Evolutionary conservation across 2,329 filamentous ascomycete species (phyloP), one percentile per base, ranked within the genome.

Genomic region (Clarireedia hainanense): DNA sequence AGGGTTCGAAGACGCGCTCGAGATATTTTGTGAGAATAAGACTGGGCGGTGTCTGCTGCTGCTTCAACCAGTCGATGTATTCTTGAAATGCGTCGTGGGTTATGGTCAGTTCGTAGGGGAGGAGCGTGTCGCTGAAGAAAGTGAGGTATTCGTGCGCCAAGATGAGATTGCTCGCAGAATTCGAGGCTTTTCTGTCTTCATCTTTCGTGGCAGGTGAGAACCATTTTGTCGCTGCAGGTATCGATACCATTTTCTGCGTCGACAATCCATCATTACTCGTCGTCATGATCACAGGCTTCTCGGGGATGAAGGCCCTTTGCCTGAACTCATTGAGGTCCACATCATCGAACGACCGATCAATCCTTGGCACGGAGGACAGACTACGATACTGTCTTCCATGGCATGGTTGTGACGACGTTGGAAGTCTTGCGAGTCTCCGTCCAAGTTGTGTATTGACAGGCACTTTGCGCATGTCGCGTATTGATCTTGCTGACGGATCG

Each of bases 211-310:
- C 17, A n/a, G 37, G 23, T 5, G 15, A 1, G 63, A 89, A 88
- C 86, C 86, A 88, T 60, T 78, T 80, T 4, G 64, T 64, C 20
- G 75, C 69, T 1, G 83, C 83, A 0, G 82, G 80, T 1, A 85
- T 65, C 49, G 78, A 78, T 2, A 67, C 64, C 6, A 67, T 65
- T 34, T 70, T 43, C n/a, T 36, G 37, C 15, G 46, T 43, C 67
- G 47, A 37, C 7, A 5, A n/a, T 55, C 7, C 27, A 15, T 27
- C 17, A 15, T 17, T 27, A 37, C 27, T 39, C 14, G 55, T 46
- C n/a, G 74, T 75, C 5, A 83, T 71, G 17, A 84, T 68, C 9
- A 76, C 68, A 2, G 85, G 85, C 17, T 67, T 70, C 47, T 79
- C 75, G 1, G 77, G 73, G 1, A 65, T 59, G 64, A 86, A 83